Conservation (phyloP, 176 grass and related monocot genomes). For the Hyparrhenia diplandra region DNA sequence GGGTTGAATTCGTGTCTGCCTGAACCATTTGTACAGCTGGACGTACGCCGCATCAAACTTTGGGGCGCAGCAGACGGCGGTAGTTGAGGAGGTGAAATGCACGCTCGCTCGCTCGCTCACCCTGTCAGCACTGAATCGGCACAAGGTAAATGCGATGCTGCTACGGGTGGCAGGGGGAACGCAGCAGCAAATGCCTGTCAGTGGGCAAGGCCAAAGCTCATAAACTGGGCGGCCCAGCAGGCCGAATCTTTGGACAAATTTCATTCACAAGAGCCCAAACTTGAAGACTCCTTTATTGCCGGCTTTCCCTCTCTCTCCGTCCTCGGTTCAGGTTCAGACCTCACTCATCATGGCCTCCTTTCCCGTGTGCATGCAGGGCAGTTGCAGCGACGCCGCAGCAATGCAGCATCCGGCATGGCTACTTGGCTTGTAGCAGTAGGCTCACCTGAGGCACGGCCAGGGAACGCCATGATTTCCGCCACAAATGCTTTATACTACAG, state of each 20-base stretch:
- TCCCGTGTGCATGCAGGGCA: no score
- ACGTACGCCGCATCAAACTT: background rate
- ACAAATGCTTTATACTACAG: slow-evolving; percentile 10
- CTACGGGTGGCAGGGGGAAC: no score
- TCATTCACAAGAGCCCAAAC: background rate
- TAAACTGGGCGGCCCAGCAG: no score
- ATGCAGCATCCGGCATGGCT: no score
- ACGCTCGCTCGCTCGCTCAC: background rate
- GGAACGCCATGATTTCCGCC: slow-evolving; percentile 15
- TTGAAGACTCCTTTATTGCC: background rate
- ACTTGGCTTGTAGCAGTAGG: no score
- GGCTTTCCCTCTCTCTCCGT: background rate
- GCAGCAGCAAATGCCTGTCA: no score
- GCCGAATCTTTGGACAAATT: no score
- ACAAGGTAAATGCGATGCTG: background rate
- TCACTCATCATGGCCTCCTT: no score
- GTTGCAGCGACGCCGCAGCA: no score
- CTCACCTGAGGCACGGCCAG: slow-evolving; percentile 12
- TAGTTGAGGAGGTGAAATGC: background rate
- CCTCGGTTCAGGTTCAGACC: no score
- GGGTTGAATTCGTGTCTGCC: background rate
- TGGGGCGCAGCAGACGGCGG: background rate
- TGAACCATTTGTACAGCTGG: background rate
- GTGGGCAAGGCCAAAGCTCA: no score
- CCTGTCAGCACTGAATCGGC: background rate